Percentiles rank a stretch among this genome's conserved stretches.
Conservation (phyloP, 371 early-diverging fungal species). For the Actinomucor elegans region DNA sequence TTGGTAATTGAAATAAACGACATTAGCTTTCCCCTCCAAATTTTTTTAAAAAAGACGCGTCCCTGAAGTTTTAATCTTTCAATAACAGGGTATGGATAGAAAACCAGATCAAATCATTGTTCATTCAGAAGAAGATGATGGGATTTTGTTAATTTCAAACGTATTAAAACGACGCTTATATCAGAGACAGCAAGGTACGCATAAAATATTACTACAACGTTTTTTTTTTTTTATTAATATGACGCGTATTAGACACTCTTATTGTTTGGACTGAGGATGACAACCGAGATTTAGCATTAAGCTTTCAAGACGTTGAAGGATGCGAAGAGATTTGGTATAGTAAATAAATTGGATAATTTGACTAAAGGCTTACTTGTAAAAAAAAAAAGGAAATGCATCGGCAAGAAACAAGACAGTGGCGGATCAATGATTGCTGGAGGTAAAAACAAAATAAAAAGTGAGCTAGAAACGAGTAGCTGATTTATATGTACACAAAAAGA, state of each 20-base stretch:
- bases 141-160: slow-evolving; percentile 62
- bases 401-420: slow-evolving; percentile 16
- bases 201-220: too few relatives aligned
- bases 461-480: too few relatives aligned
- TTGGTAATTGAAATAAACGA: slow-evolving; percentile 34
- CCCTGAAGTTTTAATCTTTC: slow-evolving; percentile 28
- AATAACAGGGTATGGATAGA: slow-evolving; percentile 31
- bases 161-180: slow-evolving; percentile 68
- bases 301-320: slow-evolving; percentile 86
- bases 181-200: slow-evolving; percentile 77
- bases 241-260: slow-evolving; percentile 64
- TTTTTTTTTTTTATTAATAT: slow-evolving; percentile 11
- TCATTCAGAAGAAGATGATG: slow-evolving; percentile 65
- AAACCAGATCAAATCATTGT: slow-evolving; percentile 63
- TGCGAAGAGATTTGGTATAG: slow-evolving; percentile 80
- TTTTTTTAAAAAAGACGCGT: slow-evolving; percentile 13
- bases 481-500: too few relatives aligned
- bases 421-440: slow-evolving; percentile 4
- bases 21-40: too few relatives aligned
- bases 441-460: neutral
- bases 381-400: slow-evolving; percentile 7
- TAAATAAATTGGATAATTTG: neutral
- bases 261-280: slow-evolving; percentile 92
- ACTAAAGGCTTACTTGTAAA: too few relatives aligned
- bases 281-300: slow-evolving; percentile 81